phyloP scores from a whole-genome alignment of 371 early-diverging fungal species.

The Rhizopus sp. region DNA sequence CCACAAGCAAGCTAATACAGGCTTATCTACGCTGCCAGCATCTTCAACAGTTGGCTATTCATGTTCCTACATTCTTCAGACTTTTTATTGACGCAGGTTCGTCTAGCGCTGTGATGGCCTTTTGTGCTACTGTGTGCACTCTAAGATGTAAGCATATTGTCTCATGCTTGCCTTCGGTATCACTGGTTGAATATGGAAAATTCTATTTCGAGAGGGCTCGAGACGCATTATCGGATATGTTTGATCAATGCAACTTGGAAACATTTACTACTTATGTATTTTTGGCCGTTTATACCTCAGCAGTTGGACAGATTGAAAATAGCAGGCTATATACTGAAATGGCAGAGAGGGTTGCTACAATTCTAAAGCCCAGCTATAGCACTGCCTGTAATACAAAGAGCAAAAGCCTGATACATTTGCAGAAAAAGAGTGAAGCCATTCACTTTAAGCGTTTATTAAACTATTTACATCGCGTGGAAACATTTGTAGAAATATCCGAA shows the following conservation, averaged over 20 bases:
- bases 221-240: constrained; percentile 30
- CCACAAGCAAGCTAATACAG: constrained; percentile 21
- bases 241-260: constrained; percentile 41
- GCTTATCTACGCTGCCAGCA: constrained; percentile 41
- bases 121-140: constrained; percentile 40
- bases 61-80: constrained; percentile 30
- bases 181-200: constrained; percentile 29
- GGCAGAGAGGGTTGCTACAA: constrained; percentile 30
- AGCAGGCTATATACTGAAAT: constrained; percentile 25
- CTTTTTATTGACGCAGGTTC: constrained; percentile 12
- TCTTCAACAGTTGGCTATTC: constrained; percentile 32
- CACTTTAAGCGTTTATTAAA: constrained; percentile 19
- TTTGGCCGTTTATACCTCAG: constrained; percentile 32
- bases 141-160: constrained; percentile 37
- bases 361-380: constrained; percentile 18
- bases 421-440: constrained; percentile 15
- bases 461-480: constrained; percentile 23
- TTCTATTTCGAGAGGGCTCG: constrained; percentile 40
- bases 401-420: not conserved
- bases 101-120: constrained; percentile 31
- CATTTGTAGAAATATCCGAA: constrained; percentile 17
- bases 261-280: constrained; percentile 30
- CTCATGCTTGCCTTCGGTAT: constrained; percentile 21
- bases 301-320: constrained; percentile 19
- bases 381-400: not conserved